These are phyloP conservation scores for Arabis hirsuta DNA, from an alignment of 345 rosid genomes.

Conservation along the genomic window DNA sequence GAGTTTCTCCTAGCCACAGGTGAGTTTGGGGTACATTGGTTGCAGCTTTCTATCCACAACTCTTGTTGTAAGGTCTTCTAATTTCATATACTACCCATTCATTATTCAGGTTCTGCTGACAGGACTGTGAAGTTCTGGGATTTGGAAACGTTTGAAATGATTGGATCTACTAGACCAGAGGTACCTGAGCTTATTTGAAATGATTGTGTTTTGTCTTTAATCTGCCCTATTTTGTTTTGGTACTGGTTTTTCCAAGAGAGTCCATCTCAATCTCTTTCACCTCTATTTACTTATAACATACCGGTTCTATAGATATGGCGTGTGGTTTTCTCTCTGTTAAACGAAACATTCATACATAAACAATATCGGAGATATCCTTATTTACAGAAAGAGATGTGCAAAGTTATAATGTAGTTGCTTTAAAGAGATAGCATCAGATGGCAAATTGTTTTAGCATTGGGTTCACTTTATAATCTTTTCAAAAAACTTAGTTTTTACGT, in stretches of 20 bases:
- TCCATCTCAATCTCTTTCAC: constrained; percentile 15
- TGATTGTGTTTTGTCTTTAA: constrained; percentile 14
- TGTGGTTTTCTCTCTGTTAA: background rate
- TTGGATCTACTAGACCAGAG: constrained; percentile 95
- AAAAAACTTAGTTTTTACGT: background rate
- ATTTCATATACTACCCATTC: constrained; percentile 23
- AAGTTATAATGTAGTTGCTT: constrained; percentile 4
- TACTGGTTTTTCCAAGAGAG: constrained; percentile 7
- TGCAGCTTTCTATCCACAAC: background rate
- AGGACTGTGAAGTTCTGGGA: constrained; percentile 97
- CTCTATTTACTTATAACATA: background rate
- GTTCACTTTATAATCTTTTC: background rate
- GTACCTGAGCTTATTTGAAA: constrained; percentile 53
- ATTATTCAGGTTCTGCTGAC: constrained; percentile 89
- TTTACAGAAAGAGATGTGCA: background rate
- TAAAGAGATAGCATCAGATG: constrained; percentile 4
- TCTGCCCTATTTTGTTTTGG: background rate
- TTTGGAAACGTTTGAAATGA: constrained; percentile 94
- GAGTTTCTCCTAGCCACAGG: constrained; percentile 98
- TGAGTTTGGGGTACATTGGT: constrained; percentile 32
- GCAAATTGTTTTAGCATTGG: background rate
- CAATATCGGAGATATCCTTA: constrained; percentile 7
- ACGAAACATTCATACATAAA: background rate
- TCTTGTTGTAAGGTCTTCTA: constrained; percentile 17
- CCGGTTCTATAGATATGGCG: background rate